These are phyloP conservation scores for Gastrodia elata DNA, from an alignment of 106 monocot genomes.

Conservation along the genomic window DNA sequence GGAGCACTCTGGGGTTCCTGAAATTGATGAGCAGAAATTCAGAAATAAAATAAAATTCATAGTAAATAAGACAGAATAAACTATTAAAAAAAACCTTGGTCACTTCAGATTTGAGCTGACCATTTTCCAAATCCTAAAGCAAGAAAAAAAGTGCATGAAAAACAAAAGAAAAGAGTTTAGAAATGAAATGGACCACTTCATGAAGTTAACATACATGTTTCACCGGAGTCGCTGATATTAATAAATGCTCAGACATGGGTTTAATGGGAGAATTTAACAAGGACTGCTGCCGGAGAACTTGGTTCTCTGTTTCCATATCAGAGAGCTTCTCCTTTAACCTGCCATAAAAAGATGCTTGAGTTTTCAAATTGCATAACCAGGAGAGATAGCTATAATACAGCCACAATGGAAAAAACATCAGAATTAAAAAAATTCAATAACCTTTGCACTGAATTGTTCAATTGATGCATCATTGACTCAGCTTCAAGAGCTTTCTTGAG, in stretches of 20 bases:
- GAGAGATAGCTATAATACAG: background rate
- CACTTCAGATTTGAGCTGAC: constrained; percentile 29
- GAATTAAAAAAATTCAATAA: constrained; percentile 14
- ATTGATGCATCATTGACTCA: constrained; percentile 47
- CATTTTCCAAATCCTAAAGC: constrained; percentile 50
- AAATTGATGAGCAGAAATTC: constrained; percentile 7
- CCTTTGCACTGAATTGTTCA: constrained; percentile 78
- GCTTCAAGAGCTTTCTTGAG: constrained; percentile 68
- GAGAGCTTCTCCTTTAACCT: constrained; percentile 77
- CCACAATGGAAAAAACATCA: background rate
- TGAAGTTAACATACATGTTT: constrained; percentile 31
- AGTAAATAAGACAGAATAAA: background rate
- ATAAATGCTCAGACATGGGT: constrained; percentile 35
- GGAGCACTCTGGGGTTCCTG: constrained; percentile 67
- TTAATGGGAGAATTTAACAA: constrained; percentile 49
- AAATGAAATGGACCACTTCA: constrained; percentile 5
- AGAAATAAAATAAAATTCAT: background rate
- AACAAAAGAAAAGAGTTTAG: constrained; percentile 1
- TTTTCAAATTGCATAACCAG: background rate
- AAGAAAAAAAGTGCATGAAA: constrained; percentile 6
- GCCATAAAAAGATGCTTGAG: constrained; percentile 9
- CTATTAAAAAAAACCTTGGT: constrained; percentile 26
- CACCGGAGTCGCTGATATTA: constrained; percentile 29
- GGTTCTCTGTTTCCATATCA: constrained; percentile 82
- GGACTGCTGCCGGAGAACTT: constrained; percentile 77